phyloP scores from a whole-genome alignment of 495 filamentous ascomycete genomes.

The Aspergillus panamensis region DNA sequence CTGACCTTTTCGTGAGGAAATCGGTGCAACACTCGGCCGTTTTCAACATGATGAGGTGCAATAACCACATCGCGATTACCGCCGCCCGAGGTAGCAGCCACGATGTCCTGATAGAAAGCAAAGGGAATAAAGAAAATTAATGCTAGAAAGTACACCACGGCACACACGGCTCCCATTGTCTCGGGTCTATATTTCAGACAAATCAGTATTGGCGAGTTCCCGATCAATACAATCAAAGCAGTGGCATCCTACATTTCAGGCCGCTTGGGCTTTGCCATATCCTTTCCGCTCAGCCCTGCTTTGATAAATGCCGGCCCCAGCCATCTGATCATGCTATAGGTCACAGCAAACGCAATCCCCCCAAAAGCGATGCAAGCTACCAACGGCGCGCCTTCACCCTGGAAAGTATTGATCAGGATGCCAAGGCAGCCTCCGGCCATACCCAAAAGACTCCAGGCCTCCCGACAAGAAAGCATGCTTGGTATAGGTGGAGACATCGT shows the following conservation, averaged over 20 bases:
- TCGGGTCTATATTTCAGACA: slow-evolving; percentile 60
- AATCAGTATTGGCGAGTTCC: slow-evolving; percentile 22
- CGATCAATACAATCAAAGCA: background rate
- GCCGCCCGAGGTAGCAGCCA: slow-evolving; percentile 90
- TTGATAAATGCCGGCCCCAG: slow-evolving; percentile 87
- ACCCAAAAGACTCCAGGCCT: slow-evolving; percentile 65
- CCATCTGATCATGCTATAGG: slow-evolving; percentile 87
- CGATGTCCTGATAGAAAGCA: slow-evolving; percentile 96
- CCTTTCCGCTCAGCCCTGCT: slow-evolving; percentile 85
- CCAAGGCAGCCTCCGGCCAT: slow-evolving; percentile 67
- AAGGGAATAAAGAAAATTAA: slow-evolving; percentile 94
- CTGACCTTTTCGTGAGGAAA: slow-evolving; percentile 91
- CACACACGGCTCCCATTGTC: slow-evolving; percentile 95
- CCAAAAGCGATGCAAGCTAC: slow-evolving; percentile 84
- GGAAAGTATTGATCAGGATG: slow-evolving; percentile 77
- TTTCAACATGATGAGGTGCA: slow-evolving; percentile 61
- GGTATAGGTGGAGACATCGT: slow-evolving; percentile 37
- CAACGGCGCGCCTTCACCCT: slow-evolving; percentile 82
- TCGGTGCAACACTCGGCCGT: slow-evolving; percentile 75
- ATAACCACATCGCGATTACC: slow-evolving; percentile 84
- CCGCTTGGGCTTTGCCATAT: slow-evolving; percentile 75
- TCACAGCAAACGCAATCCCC: slow-evolving; percentile 73
- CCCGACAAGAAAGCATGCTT: slow-evolving; percentile 56
- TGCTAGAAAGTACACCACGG: slow-evolving; percentile 81
- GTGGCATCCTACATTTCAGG: slow-evolving; percentile 63